These are phyloP conservation scores for Exsudoporus frostii DNA, from an alignment of 768 basidiomycete genomes.

Conservation along the genomic window DNA sequence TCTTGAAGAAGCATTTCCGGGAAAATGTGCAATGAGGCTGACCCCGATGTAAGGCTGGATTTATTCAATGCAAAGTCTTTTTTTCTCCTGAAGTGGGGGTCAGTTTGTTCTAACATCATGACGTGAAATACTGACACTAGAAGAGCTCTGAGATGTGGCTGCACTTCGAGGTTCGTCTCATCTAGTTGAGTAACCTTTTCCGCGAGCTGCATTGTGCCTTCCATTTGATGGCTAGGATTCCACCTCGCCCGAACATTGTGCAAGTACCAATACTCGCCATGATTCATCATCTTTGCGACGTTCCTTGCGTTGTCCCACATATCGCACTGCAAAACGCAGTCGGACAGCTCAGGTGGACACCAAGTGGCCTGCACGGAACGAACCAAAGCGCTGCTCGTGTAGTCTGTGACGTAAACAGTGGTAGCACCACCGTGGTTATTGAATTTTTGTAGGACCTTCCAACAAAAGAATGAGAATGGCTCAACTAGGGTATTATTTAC, in stretches of 20 bases:
- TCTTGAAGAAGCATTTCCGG: slow-evolving; percentile 49
- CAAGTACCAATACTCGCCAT: slow-evolving; percentile 51
- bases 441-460: slow-evolving; percentile 49
- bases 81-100: slow-evolving; percentile 44
- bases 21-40: slow-evolving; percentile 31
- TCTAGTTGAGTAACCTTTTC: slow-evolving; percentile 45
- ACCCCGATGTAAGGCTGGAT: slow-evolving; percentile 19
- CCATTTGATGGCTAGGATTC: slow-evolving; percentile 39
- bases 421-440: slow-evolving; percentile 37
- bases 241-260: slow-evolving; percentile 48
- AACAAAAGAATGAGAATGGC: not conserved
- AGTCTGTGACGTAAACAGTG: slow-evolving; percentile 64
- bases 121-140: slow-evolving; percentile 42
- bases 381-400: slow-evolving; percentile 44
- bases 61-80: slow-evolving; percentile 33
- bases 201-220: slow-evolving; percentile 49
- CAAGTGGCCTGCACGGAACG: slow-evolving; percentile 37
- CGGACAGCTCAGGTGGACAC: slow-evolving; percentile 45
- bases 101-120: not conserved
- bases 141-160: slow-evolving; percentile 44
- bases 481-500: not conserved
- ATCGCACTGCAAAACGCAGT: slow-evolving; percentile 49
- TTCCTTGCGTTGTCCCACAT: slow-evolving; percentile 54
- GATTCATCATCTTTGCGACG: slow-evolving; percentile 41
- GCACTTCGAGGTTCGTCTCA: slow-evolving; percentile 34